A percentile compares a stretch with the other conserved stretches of the same genome.
phyloP scores from a whole-genome alignment of 345 rosid genomes.

The Syzygium aromaticum region DNA sequence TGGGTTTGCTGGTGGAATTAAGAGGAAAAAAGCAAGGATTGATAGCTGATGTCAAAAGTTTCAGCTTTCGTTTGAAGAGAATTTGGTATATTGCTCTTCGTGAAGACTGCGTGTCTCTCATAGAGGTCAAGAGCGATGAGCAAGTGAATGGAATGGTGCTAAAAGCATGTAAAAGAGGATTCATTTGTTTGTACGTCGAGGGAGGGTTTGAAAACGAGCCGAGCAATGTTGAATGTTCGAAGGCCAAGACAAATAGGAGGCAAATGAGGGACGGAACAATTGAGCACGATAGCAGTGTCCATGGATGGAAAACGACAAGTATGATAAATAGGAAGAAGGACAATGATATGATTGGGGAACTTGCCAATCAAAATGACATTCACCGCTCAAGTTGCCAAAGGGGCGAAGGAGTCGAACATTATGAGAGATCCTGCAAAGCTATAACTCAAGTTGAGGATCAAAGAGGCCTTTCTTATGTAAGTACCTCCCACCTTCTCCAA shows the following conservation, averaged over 20 bases:
- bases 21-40: no score
- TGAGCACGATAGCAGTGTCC: no score
- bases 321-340: no score
- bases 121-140: neutral
- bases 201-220: neutral
- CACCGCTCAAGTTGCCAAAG: neutral
- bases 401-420: neutral
- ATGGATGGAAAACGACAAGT: no score
- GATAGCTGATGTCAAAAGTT: no score
- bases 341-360: neutral
- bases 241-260: neutral
- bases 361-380: neutral
- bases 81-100: neutral
- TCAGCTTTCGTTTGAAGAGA: neutral
- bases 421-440: neutral
- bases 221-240: neutral
- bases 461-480: neutral
- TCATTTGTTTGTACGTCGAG: neutral
- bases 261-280: neutral
- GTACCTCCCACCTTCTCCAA: neutral
- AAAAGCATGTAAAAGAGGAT: neutral
- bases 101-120: neutral
- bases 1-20: no score
- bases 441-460: neutral
- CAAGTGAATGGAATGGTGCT: neutral